phyloP scores from a whole-genome alignment of 257 asterid genomes.

The Scutellaria minor region DNA sequence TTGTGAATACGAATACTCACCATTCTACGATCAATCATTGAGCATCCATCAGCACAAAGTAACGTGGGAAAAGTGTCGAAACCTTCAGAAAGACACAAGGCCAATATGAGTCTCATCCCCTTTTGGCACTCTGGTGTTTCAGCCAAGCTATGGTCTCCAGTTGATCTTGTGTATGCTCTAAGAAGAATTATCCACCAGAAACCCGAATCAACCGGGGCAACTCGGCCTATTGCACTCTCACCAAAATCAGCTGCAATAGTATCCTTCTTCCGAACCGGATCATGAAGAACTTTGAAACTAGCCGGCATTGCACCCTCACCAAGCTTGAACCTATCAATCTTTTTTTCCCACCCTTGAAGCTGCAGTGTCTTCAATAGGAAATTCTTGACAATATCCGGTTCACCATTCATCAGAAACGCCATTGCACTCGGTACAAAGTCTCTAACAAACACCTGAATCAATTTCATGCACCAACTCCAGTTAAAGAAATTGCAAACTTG shows the following conservation, averaged over 20 bases:
- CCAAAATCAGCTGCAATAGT: slow-evolving; percentile 78
- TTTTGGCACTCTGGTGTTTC: slow-evolving; percentile 79
- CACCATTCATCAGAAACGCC: slow-evolving; percentile 80
- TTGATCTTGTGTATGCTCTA: slow-evolving; percentile 82
- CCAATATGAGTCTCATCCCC: slow-evolving; percentile 76
- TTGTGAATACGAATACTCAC: slow-evolving; percentile 36
- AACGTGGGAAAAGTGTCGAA: slow-evolving; percentile 81
- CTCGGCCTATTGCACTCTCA: slow-evolving; percentile 85
- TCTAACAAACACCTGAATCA: slow-evolving; percentile 68
- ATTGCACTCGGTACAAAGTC: slow-evolving; percentile 83
- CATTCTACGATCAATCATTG: slow-evolving; percentile 87
- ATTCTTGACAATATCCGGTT: slow-evolving; percentile 75
- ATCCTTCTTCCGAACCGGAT: slow-evolving; percentile 66
- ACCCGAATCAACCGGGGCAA: slow-evolving; percentile 87
- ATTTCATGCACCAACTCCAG: too few species aligned
- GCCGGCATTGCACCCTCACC: slow-evolving; percentile 88
- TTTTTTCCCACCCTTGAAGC: slow-evolving; percentile 85
- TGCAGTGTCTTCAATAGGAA: slow-evolving; percentile 74
- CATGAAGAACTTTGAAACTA: slow-evolving; percentile 80
- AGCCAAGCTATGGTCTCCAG: slow-evolving; percentile 65
- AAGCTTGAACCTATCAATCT: slow-evolving; percentile 72
- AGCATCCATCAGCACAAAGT: slow-evolving; percentile 85
- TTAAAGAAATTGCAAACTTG: too few species aligned
- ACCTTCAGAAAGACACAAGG: slow-evolving; percentile 74
- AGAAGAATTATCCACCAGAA: slow-evolving; percentile 92